A percentile compares a stretch with the other conserved stretches of the same genome.
Evolutionary conservation across 2,329 filamentous ascomycete genomes (phyloP).

Genomic region (Colletotrichum tropicale): DNA sequence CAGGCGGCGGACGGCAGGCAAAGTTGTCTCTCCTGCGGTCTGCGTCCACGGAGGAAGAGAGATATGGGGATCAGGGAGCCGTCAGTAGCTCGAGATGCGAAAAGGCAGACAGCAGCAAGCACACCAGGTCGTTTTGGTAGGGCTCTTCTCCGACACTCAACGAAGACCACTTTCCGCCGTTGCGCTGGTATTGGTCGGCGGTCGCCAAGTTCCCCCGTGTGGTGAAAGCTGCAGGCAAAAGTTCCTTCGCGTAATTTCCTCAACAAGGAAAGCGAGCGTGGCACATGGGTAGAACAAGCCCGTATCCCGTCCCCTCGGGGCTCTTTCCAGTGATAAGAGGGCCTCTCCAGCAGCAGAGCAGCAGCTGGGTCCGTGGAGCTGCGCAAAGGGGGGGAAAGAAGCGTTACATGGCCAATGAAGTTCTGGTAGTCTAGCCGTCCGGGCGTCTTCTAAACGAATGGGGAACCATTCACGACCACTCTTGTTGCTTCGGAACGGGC

Average conservation of each 20-base stretch:
- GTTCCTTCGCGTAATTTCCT: slow-evolving; percentile 42
- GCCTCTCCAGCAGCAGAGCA: not conserved
- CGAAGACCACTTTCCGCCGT: slow-evolving; percentile 15
- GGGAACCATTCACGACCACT: slow-evolving; percentile 7
- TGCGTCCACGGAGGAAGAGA: not conserved
- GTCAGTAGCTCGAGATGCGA: not conserved
- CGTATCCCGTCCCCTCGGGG: slow-evolving; percentile 13
- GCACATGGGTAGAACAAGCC: slow-evolving; percentile 22
- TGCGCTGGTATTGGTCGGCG: slow-evolving; percentile 25
- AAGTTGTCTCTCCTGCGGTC: not conserved
- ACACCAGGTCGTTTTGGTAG: not conserved
- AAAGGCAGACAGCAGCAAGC: not conserved
- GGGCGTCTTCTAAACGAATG: slow-evolving; percentile 20
- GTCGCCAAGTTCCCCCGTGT: slow-evolving; percentile 36
- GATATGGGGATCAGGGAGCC: slow-evolving; percentile 25
- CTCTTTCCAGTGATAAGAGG: slow-evolving; percentile 17
- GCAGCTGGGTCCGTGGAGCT: slow-evolving; percentile 16
- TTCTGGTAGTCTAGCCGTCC: slow-evolving; percentile 1
- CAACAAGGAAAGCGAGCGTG: slow-evolving; percentile 38
- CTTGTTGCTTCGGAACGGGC: slow-evolving; percentile 13
- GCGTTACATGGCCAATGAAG: slow-evolving; percentile 18
- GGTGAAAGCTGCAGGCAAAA: slow-evolving; percentile 42
- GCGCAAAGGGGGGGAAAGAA: not conserved
- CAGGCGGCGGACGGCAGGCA: not conserved
- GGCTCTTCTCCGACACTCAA: not conserved